These are phyloP conservation scores for Begonia loranthoides DNA, from an alignment of 306 rosid genomes.

Conservation along the genomic window DNA sequence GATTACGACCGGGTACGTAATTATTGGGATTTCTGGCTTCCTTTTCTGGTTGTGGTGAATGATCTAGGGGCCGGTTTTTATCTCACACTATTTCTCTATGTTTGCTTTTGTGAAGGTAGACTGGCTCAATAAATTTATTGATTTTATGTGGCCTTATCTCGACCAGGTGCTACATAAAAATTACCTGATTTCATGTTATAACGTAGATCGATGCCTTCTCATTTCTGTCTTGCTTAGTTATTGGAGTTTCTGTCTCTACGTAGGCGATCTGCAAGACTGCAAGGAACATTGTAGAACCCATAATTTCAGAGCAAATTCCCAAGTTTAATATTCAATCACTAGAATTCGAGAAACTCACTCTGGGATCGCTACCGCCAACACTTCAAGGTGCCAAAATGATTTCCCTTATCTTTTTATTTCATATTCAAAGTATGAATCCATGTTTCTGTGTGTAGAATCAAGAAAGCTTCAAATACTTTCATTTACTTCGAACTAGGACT, in stretches of 20 bases:
- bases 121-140: conserved; percentile 70
- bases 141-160: conserved; percentile 82
- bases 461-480: no score
- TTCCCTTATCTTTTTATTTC: neutral
- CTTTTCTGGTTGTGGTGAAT: no score
- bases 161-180: conserved; percentile 42
- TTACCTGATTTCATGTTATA: neutral
- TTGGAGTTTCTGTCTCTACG: neutral
- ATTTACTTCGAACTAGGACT: no score
- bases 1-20: conserved; percentile 72
- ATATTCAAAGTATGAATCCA: conserved; percentile 1
- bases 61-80: no score
- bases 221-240: neutral
- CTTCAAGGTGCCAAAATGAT: neutral
- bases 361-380: neutral
- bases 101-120: conserved; percentile 35
- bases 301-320: conserved; percentile 11
- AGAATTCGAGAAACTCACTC: neutral
- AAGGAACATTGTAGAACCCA: conserved; percentile 3
- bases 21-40: no score
- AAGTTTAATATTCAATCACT: conserved; percentile 10
- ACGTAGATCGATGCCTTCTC: neutral
- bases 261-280: conserved; percentile 2
- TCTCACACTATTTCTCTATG: no score
- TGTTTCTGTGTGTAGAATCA: neutral